These are phyloP conservation scores for Phialophora verrucosa DNA, from an alignment of 2,329 filamentous ascomycete species.

Conservation along the genomic window DNA sequence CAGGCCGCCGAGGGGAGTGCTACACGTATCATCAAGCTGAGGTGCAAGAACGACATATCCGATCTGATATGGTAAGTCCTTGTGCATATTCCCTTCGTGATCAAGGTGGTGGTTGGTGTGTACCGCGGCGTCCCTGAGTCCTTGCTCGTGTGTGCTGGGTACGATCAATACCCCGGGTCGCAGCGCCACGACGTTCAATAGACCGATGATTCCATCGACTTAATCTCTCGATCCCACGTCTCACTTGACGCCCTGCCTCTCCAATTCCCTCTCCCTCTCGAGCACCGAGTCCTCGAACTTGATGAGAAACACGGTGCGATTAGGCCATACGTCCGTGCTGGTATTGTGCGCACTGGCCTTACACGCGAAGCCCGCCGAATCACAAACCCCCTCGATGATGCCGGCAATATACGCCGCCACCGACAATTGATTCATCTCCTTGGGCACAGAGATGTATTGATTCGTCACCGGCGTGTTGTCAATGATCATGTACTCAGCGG, in stretches of 20 bases:
- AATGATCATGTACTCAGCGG: constrained; percentile 98
- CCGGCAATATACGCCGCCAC: constrained; percentile 95
- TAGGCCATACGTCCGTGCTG: constrained; percentile 84
- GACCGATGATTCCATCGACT: neutral
- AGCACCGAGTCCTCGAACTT: constrained; percentile 91
- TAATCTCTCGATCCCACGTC: neutral
- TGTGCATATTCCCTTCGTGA: neutral
- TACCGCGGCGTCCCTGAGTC: neutral
- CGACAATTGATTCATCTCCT: constrained; percentile 95
- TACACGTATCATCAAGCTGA: neutral
- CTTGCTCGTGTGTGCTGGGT: neutral
- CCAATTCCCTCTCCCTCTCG: constrained; percentile 84
- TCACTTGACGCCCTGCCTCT: constrained; percentile 61
- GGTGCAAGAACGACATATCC: neutral
- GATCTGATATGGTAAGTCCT: neutral
- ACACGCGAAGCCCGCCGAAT: constrained; percentile 87
- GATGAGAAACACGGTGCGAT: constrained; percentile 92
- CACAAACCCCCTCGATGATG: constrained; percentile 93
- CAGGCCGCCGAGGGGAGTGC: neutral
- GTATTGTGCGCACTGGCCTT: constrained; percentile 85
- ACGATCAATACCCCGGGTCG: neutral
- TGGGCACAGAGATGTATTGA: constrained; percentile 87
- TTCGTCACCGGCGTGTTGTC: constrained; percentile 98
- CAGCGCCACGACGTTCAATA: neutral
- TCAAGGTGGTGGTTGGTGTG: neutral